These are phyloP conservation scores for Gnomoniopsis sp. DNA, from an alignment of 2,329 filamentous ascomycete species.

Conservation along the genomic window DNA sequence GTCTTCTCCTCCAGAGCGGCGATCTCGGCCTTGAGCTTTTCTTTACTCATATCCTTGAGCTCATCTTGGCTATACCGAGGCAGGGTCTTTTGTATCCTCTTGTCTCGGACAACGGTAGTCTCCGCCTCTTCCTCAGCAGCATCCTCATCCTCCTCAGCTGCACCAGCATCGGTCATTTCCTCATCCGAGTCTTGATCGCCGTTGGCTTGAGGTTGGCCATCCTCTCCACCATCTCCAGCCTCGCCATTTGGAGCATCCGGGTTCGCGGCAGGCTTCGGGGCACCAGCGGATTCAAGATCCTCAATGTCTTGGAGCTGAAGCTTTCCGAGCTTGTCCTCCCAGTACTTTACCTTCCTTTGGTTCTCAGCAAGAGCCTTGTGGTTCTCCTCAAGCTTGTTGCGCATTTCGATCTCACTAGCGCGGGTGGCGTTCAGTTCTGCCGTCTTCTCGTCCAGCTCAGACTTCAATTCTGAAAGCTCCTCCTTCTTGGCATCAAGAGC, in stretches of 20 bases:
- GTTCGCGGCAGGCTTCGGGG: constrained; percentile 24
- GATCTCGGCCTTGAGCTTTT: constrained; percentile 59
- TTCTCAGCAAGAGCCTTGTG: constrained; percentile 86
- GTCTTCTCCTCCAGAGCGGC: constrained; percentile 65
- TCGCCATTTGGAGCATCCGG: constrained; percentile 27
- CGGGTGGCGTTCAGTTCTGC: constrained; percentile 84
- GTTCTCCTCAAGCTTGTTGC: constrained; percentile 94
- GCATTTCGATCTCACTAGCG: constrained; percentile 94
- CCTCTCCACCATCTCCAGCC: constrained; percentile 24
- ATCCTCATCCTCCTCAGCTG: constrained; percentile 22
- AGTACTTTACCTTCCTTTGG: constrained; percentile 78
- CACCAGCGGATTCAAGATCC: constrained; percentile 51
- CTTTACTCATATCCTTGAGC: constrained; percentile 63
- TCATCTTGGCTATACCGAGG: constrained; percentile 75
- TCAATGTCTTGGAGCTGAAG: constrained; percentile 77
- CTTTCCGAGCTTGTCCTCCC: constrained; percentile 86
- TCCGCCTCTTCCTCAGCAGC: constrained; percentile 24
- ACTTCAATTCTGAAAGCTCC: constrained; percentile 75
- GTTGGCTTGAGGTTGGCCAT: constrained; percentile 22
- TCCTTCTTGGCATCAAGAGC: constrained; percentile 74
- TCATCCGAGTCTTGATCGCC: constrained; percentile 26
- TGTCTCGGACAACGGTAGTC: constrained; percentile 22
- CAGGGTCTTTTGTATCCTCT: constrained; percentile 53
- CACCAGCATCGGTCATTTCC: constrained; percentile 24
- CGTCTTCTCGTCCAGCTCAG: constrained; percentile 81